phyloP scores from a whole-genome alignment of 495 filamentous ascomycete genomes.

The Friedmanniomyces endolithicus region DNA sequence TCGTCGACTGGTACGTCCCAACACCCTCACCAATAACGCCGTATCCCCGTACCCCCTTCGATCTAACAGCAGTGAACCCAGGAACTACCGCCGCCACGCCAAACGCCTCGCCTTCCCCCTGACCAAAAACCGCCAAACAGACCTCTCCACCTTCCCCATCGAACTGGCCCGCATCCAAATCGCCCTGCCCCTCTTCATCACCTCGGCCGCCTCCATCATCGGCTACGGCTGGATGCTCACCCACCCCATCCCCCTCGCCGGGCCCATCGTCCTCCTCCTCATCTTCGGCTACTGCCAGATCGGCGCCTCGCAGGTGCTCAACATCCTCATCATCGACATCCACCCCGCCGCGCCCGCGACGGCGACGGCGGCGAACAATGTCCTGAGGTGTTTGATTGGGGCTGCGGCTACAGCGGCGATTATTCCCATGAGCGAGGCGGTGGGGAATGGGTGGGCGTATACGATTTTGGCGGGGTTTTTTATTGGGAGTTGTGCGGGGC shows the following conservation, averaged over 20 bases:
- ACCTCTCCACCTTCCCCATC: slow-evolving; percentile 32
- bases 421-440: slow-evolving; percentile 32
- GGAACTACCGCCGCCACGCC: slow-evolving; percentile 24
- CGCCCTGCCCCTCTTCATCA: slow-evolving; percentile 29
- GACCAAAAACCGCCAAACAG: slow-evolving; percentile 33
- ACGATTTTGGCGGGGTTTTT: slow-evolving; percentile 32
- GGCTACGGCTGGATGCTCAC: slow-evolving; percentile 41
- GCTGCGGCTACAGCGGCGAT: slow-evolving; percentile 34
- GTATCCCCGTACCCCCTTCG: neutral
- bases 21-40: neutral
- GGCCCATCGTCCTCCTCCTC: slow-evolving; percentile 34
- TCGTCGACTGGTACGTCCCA: slow-evolving; percentile 35
- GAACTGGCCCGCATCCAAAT: slow-evolving; percentile 34
- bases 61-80: neutral
- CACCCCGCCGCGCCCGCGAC: slow-evolving; percentile 33
- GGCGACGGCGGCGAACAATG: slow-evolving; percentile 38
- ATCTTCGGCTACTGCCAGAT: slow-evolving; percentile 32
- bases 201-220: slow-evolving; percentile 30
- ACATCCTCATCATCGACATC: slow-evolving; percentile 37
- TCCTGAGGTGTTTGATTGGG: slow-evolving; percentile 36
- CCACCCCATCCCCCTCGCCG: slow-evolving; percentile 28
- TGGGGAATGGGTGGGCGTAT: slow-evolving; percentile 39
- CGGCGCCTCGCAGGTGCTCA: slow-evolving; percentile 28
- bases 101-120: slow-evolving; percentile 25
- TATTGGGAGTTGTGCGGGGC: slow-evolving; percentile 23